phyloP scores from a whole-genome alignment of 176 grass and related monocot genomes.

The Guadua angustifolia region DNA sequence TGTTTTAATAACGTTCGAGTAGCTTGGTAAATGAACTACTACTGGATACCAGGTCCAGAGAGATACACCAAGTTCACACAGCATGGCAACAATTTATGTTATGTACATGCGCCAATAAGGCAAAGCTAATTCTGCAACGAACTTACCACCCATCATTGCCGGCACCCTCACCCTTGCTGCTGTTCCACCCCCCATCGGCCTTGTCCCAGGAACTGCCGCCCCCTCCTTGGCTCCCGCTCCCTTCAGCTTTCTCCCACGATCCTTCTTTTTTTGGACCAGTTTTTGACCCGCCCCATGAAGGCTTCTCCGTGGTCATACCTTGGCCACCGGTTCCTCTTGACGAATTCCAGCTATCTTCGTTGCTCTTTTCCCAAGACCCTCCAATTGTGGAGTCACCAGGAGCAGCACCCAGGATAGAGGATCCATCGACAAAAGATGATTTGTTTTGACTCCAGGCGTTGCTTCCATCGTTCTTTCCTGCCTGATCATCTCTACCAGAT shows the following conservation, averaged over 20 bases:
- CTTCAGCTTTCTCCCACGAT: slow-evolving; percentile 27
- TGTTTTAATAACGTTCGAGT: slow-evolving; percentile 2
- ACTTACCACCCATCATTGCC: slow-evolving; percentile 45
- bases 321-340: not conserved
- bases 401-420: slow-evolving; percentile 35
- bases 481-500: slow-evolving; percentile 36
- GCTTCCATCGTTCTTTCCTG: slow-evolving; percentile 36
- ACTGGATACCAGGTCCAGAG: not conserved
- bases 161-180: slow-evolving; percentile 15
- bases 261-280: slow-evolving; percentile 39
- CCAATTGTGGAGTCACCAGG: not conserved
- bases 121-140: not conserved
- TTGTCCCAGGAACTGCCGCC: slow-evolving; percentile 52
- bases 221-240: slow-evolving; percentile 26
- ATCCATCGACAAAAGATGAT: slow-evolving; percentile 23
- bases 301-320: slow-evolving; percentile 20
- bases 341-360: slow-evolving; percentile 38
- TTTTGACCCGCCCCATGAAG: slow-evolving; percentile 32
- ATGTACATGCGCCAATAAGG: slow-evolving; percentile 37
- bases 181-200: slow-evolving; percentile 21
- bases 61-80: not conserved
- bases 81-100: slow-evolving; percentile 22
- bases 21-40: not conserved
- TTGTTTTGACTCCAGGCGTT: slow-evolving; percentile 42
- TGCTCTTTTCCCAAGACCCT: slow-evolving; percentile 48